phyloP scores from a whole-genome alignment of 1,284 basidiomycete genomes.

The Tilletia setariae region DNA sequence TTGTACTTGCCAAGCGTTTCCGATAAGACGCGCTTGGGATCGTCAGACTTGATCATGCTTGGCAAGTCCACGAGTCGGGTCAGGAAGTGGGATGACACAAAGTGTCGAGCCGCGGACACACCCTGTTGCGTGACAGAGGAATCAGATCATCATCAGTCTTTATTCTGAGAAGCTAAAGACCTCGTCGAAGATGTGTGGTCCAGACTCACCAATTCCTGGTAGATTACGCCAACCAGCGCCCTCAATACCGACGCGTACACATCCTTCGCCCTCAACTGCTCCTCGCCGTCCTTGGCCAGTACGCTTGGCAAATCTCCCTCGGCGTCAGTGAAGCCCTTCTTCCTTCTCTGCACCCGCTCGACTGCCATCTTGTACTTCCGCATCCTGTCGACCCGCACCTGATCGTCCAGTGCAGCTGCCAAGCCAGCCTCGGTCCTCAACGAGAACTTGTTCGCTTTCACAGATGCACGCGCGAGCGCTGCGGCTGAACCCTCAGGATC shows the following conservation, averaged over 20 bases:
- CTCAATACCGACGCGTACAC: slow-evolving; percentile 56
- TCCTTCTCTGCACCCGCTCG: slow-evolving; percentile 19
- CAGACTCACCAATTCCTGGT: slow-evolving; percentile 58
- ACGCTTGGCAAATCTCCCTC: background rate
- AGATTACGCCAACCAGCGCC: slow-evolving; percentile 60
- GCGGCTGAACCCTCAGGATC: no score
- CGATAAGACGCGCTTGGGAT: slow-evolving; percentile 54
- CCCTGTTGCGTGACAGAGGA: slow-evolving; percentile 16
- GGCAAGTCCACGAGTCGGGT: slow-evolving; percentile 62
- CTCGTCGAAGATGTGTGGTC: background rate
- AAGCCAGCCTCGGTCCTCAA: slow-evolving; percentile 53
- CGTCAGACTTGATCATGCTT: slow-evolving; percentile 74
- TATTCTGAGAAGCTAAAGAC: background rate
- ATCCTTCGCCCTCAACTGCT: slow-evolving; percentile 23
- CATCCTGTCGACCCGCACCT: slow-evolving; percentile 28
- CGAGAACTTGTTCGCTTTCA: slow-evolving; percentile 25
- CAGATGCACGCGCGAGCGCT: background rate
- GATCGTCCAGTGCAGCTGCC: slow-evolving; percentile 20
- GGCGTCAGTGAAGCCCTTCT: slow-evolving; percentile 18
- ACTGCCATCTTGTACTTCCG: slow-evolving; percentile 23
- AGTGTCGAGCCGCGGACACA: slow-evolving; percentile 29
- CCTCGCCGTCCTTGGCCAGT: background rate
- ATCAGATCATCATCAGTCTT: no score
- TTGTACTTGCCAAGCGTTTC: slow-evolving; percentile 51
- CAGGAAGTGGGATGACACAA: slow-evolving; percentile 36